Conservation (phyloP, 2,329 filamentous ascomycete genomes). For the Chrysosporium keratinophilum region DNA sequence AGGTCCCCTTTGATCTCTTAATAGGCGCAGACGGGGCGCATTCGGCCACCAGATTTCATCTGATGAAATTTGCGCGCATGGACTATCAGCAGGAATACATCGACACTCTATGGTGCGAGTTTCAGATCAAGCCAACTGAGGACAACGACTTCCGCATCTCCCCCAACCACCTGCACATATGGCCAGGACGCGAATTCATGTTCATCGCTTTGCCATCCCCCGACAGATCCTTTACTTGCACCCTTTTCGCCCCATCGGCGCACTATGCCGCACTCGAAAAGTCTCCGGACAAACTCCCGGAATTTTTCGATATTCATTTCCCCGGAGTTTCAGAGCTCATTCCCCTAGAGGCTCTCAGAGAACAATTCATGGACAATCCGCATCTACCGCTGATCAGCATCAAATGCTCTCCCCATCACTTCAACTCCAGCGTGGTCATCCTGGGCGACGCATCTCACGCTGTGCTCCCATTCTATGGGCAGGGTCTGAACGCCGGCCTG, state of each 20-base stretch:
- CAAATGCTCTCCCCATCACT: conserved; percentile 85
- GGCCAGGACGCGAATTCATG: conserved; percentile 91
- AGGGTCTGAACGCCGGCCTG: conserved; percentile 93
- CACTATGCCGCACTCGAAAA: conserved; percentile 60
- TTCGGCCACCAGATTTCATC: conserved; percentile 76
- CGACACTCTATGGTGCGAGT: conserved; percentile 95
- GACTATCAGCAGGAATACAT: conserved; percentile 92
- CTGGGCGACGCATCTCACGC: conserved; percentile 91
- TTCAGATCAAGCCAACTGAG: conserved; percentile 56
- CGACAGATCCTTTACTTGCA: conserved; percentile 90
- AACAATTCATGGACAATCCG: conserved; percentile 70
- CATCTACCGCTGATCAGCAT: conserved; percentile 89
- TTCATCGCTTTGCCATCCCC: conserved; percentile 91
- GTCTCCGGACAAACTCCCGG: conserved; percentile 57
- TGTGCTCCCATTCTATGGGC: conserved; percentile 97
- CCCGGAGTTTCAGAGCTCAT: conserved; percentile 62
- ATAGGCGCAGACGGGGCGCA: conserved; percentile 93
- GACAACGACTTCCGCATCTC: conserved; percentile 62
- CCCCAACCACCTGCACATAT: conserved; percentile 91
- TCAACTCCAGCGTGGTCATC: conserved; percentile 64
- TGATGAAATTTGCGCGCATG: conserved; percentile 92
- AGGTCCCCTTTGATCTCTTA: conserved; percentile 81
- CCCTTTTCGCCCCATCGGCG: conserved; percentile 69
- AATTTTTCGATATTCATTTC: conserved; percentile 78
- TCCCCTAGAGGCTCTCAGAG: conserved; percentile 53